Evolutionary conservation across 352 stramenopile species (phyloP).

Genomic region (Globisporangium splendens): DNA sequence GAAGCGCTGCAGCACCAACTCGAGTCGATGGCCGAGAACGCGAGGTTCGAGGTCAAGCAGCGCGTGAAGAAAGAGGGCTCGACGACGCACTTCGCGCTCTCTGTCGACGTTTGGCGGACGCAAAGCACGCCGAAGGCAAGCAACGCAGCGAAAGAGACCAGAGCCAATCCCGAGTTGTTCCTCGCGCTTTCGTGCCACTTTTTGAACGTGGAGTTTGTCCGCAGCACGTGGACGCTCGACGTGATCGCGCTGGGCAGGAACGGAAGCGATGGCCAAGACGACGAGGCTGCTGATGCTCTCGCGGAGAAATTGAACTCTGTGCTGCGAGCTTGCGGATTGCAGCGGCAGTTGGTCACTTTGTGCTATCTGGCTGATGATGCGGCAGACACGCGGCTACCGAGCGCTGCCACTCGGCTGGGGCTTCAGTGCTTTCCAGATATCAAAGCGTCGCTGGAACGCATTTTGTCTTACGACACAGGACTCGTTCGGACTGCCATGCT

Average conservation of each 20-base stretch:
- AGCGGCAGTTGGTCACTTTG: conserved; percentile 12
- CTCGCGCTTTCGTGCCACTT: conserved; percentile 22
- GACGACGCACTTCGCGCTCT: conserved; percentile 20
- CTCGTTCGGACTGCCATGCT: neutral
- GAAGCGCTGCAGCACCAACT: conserved; percentile 29
- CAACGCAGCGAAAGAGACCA: neutral
- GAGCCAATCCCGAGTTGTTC: conserved; percentile 8
- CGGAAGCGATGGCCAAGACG: neutral
- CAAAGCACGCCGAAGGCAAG: neutral
- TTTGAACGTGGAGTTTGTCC: conserved; percentile 29
- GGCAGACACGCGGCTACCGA: no score
- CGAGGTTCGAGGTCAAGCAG: conserved; percentile 35
- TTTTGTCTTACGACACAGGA: conserved; percentile 1
- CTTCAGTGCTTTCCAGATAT: conserved; percentile 22
- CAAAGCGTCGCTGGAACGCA: conserved; percentile 10
- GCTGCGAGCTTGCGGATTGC: conserved; percentile 24
- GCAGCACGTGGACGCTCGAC: conserved; percentile 23
- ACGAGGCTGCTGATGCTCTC: conserved; percentile 2
- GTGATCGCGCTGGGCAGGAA: conserved; percentile 16
- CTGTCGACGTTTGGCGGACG: conserved; percentile 21
- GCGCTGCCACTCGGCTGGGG: neutral
- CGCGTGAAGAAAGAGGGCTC: conserved; percentile 25
- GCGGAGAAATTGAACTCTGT: conserved; percentile 4
- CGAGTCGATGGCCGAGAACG: conserved; percentile 31
- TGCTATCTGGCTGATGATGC: conserved; percentile 9